Evolutionary conservation across 495 filamentous ascomycete species (phyloP).

Genomic region (Lophiostoma macrostomum): DNA sequence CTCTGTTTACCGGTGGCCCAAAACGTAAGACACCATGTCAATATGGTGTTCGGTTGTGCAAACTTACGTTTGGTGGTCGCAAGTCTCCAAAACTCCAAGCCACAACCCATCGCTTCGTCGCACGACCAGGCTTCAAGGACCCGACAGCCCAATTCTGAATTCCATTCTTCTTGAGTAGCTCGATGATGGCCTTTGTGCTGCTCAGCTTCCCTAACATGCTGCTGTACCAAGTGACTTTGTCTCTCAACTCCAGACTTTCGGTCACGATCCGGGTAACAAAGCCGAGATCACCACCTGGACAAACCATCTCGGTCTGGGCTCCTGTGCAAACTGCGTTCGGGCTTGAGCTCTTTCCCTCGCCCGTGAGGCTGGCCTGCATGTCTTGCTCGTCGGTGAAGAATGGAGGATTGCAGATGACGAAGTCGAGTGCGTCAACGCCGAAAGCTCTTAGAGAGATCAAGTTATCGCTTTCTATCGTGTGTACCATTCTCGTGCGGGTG

Average conservation of each 20-base stretch:
- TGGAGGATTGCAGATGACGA: conserved; percentile 92
- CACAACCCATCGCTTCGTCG: conserved; percentile 82
- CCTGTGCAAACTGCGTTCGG: conserved; percentile 82
- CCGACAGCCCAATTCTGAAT: conserved; percentile 81
- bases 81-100: conserved; percentile 78
- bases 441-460: conserved; percentile 62
- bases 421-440: conserved; percentile 63
- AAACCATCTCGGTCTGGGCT: conserved; percentile 78
- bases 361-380: conserved; percentile 54
- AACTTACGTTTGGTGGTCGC: conserved; percentile 60
- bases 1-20: too few species aligned
- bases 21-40: too few species aligned
- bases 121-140: conserved; percentile 73
- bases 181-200: conserved; percentile 63
- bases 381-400: conserved; percentile 78
- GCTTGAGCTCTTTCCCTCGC: conserved; percentile 60
- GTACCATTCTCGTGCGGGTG: conserved; percentile 61
- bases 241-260: conserved; percentile 62
- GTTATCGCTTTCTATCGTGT: conserved; percentile 48
- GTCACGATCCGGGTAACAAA: conserved; percentile 74
- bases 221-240: conserved; percentile 79
- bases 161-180: conserved; percentile 53
- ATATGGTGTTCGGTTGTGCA: too few species aligned
- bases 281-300: conserved; percentile 70
- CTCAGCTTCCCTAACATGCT: conserved; percentile 84